Conservation (phyloP, 1,284 basidiomycete species). For the Tilletia indica region DNA sequence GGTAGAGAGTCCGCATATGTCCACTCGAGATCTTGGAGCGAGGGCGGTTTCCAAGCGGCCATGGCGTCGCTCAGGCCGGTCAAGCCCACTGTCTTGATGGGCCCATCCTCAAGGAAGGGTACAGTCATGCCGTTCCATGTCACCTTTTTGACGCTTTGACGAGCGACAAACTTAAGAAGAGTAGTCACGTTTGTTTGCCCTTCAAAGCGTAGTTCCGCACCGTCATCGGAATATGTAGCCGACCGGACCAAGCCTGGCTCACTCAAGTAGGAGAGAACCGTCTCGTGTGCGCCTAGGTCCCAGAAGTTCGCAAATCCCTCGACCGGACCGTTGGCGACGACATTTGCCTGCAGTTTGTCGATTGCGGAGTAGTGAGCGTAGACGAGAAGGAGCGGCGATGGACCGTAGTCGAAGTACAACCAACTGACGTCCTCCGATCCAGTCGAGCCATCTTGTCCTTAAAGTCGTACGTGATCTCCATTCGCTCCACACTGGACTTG, state of each 20-base stretch:
- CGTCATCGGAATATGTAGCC: conserved; percentile 10
- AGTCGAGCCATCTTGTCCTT: not conserved
- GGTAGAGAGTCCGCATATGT: conserved; percentile 27
- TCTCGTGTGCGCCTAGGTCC: conserved; percentile 8
- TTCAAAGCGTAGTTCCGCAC: conserved; percentile 18
- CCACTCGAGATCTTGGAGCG: conserved; percentile 22
- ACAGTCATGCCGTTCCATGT: conserved; percentile 27
- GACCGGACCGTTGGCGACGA: not conserved
- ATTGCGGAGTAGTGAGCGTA: conserved; percentile 2
- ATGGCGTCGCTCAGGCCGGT: conserved; percentile 11
- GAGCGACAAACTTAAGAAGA: conserved; percentile 25
- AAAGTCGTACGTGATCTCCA: not conserved
- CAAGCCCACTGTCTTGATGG: conserved; percentile 16
- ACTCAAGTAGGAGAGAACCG: conserved; percentile 16
- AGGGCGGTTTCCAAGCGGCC: conserved; percentile 15
- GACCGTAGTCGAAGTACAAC: conserved; percentile 15
- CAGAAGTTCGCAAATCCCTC: conserved; percentile 18
- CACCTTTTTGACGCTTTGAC: conserved; percentile 16
- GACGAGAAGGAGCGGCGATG: conserved; percentile 18
- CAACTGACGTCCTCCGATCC: not conserved
- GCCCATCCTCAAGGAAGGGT: conserved; percentile 17
- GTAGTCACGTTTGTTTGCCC: conserved; percentile 25
- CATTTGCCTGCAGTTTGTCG: not conserved
- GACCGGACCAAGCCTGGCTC: conserved; percentile 27
- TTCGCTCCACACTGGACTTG: not conserved